Conservation (phyloP, 106 monocot species). For the Agapanthus africanus region DNA sequence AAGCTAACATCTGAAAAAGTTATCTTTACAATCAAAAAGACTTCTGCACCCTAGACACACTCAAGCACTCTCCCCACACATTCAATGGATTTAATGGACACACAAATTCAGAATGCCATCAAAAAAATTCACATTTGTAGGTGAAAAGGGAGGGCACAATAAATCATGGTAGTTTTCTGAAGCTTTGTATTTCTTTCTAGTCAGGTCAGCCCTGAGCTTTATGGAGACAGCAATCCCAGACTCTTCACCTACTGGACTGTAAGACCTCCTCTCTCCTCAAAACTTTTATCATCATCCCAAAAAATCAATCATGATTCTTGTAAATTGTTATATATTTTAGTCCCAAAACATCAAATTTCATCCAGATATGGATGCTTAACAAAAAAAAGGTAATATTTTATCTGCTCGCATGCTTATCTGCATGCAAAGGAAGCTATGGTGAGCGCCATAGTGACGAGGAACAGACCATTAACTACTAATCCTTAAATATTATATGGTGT, state of each 20-base stretch:
- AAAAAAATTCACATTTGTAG: background rate
- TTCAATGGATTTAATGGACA: background rate
- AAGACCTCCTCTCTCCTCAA: conserved; percentile 9
- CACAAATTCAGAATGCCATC: background rate
- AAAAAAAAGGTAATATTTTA: no score
- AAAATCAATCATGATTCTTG: background rate
- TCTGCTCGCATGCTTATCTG: no score
- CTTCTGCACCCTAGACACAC: background rate
- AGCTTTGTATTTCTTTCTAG: conserved; percentile 87
- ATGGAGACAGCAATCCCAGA: conserved; percentile 94
- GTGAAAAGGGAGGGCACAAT: background rate
- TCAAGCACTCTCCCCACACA: background rate
- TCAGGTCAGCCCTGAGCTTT: conserved; percentile 99
- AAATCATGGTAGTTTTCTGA: conserved; percentile 32
- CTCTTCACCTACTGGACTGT: conserved; percentile 99
- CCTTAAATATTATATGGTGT: background rate
- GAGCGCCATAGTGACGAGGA: no score
- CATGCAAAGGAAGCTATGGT: no score
- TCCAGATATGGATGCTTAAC: background rate
- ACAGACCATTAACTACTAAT: no score
- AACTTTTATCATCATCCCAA: background rate
- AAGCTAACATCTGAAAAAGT: conserved; percentile 1
- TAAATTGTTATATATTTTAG: background rate
- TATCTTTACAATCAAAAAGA: background rate
- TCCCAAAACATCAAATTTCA: no score